phyloP scores from a whole-genome alignment of 441 rosid species.

The Populus hybrid region DNA sequence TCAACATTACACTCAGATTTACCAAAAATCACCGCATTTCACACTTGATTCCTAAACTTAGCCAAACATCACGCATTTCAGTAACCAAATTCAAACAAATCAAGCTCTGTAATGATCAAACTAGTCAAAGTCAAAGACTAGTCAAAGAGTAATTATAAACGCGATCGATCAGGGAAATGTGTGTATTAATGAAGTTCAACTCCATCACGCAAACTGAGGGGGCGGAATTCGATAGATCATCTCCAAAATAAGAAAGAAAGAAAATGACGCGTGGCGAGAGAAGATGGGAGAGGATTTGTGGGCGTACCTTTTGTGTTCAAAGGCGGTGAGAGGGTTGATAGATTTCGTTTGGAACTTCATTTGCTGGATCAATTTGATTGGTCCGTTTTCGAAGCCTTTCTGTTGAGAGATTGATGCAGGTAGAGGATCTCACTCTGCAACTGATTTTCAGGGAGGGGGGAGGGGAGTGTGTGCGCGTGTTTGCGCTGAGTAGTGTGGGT shows the following conservation, averaged over 20 bases:
- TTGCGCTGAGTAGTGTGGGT: neutral
- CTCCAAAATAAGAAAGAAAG: neutral
- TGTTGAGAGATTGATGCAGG: neutral
- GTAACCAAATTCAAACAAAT: neutral
- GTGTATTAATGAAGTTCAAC: neutral
- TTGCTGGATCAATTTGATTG: slow-evolving; percentile 27
- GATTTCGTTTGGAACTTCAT: slow-evolving; percentile 53
- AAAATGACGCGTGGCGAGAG: no score
- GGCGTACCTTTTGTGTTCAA: slow-evolving; percentile 74
- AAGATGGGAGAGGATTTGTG: neutral
- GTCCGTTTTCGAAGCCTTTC: neutral
- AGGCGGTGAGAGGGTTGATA: slow-evolving; percentile 45
- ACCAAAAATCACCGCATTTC: slow-evolving; percentile 6
- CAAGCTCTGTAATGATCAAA: neutral
- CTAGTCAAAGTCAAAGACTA: neutral
- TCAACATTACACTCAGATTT: slow-evolving; percentile 17
- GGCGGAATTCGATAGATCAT: neutral
- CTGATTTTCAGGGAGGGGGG: slow-evolving; percentile 15
- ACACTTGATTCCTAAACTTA: slow-evolving; percentile 12
- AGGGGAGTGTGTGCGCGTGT: neutral
- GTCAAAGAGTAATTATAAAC: neutral
- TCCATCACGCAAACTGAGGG: neutral
- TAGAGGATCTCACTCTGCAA: slow-evolving; percentile 19
- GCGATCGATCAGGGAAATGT: neutral
- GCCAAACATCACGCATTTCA: neutral